Conservation (phyloP, 768 basidiomycete genomes). For the Hygrocybe coccinea region DNA sequence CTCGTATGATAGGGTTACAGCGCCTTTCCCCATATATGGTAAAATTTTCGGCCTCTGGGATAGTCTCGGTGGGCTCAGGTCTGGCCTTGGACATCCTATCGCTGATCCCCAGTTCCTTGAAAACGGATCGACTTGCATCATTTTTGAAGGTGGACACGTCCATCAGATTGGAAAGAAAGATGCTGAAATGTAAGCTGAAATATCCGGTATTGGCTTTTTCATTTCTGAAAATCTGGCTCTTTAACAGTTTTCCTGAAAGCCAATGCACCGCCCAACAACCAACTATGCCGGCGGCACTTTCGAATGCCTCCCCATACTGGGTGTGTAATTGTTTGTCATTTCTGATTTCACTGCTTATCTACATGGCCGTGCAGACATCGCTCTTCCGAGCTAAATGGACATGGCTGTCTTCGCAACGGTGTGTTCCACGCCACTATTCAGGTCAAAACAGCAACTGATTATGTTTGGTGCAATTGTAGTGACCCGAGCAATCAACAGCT, state of each 20-base stretch:
- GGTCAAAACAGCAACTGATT: background rate
- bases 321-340: too few relatives aligned
- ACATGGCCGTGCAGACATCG: too few relatives aligned
- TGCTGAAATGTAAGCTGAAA: background rate
- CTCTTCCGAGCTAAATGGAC: background rate
- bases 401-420: background rate
- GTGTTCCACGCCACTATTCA: background rate
- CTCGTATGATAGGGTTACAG: background rate
- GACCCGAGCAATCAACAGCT: background rate
- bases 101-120: background rate
- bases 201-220: background rate
- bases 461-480: background rate
- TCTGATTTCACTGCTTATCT: too few relatives aligned
- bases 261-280: conserved; percentile 1
- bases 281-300: background rate
- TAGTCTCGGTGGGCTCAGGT: background rate
- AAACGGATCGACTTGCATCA: background rate
- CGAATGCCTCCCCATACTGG: too few relatives aligned
- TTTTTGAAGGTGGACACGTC: conserved; percentile 3
- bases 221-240: background rate
- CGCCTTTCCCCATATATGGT: background rate
- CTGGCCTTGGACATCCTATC: background rate
- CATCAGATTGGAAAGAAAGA: background rate
- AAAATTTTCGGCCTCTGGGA: background rate
- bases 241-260: conserved; percentile 1